Base-by-base conservation (phyloP, 305 asterid species). In the Solanum hybrid region DNA sequence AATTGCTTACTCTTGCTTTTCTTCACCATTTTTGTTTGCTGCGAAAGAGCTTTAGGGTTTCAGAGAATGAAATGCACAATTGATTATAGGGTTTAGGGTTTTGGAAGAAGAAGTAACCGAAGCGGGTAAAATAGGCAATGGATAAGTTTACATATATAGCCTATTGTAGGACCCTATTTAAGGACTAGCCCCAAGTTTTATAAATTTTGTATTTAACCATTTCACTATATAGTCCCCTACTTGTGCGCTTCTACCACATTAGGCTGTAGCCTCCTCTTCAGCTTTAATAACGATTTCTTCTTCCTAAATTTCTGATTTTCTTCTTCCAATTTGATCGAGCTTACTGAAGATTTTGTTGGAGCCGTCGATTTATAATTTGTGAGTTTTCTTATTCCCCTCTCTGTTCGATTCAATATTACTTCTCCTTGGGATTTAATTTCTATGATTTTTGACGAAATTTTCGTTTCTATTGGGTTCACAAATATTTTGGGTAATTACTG, bases 1-100 rank as follows among this genome's bases (percentile, higher is more conserved):
- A 6, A 87, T 22, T n/a, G 75, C 92, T 29, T 91, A 92, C 92
- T 91, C 89, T 92, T 91, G 91, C 93, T 91, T 41, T 91, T 91
- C 88, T 91, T 91, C 92, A 89, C 92, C 92, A 91, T 89, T 24
- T 39, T 79, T 70, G 84, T 72, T 88, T 88, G 32, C 38, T 73
- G 70, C 12, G 38, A 32, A 9, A 17, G 85, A 73, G 22, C 73
- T 38, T 72, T 31, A 84, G 41, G 41, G 37, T 41, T 83, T 27
- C 36, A 27, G 38, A 27, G 38, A 83, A 31, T 7, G 87, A 82
- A 82, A 31, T 82, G 87, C 37, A 10, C 57, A 83, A 83, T 41
- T 41, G 20, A 27, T 27, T 83, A 27, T 26, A 41, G 73, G 87
- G 88, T 84, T 84, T 29, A 29, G 75, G 88, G 75, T 27, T 82